These are phyloP conservation scores for Spergularia marina DNA, from an alignment of 148 eudicot species.

Conservation along the genomic window DNA sequence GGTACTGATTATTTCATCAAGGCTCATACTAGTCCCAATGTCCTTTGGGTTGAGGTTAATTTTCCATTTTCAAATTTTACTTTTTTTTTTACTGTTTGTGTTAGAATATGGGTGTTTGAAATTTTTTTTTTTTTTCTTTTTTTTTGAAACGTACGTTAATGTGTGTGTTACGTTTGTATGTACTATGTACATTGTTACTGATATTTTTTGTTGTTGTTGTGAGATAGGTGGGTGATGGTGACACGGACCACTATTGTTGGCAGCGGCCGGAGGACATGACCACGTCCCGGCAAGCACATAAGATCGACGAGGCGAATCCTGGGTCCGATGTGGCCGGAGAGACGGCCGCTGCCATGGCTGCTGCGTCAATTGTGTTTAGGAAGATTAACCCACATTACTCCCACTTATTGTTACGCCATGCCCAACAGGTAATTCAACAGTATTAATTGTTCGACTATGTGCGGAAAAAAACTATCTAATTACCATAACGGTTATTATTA, in stretches of 20 bases:
- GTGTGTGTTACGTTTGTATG: neutral
- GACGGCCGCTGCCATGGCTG: constrained; percentile 71
- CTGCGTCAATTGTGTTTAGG: constrained; percentile 55
- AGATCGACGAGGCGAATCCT: constrained; percentile 48
- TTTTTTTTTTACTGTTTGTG: neutral
- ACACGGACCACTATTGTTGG: constrained; percentile 59
- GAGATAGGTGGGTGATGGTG: constrained; percentile 58
- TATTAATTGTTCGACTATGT: too few relatives aligned
- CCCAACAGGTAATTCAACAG: constrained; percentile 39
- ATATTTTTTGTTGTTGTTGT: neutral
- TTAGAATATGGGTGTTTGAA: neutral
- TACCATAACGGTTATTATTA: too few relatives aligned
- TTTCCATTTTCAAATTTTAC: neutral
- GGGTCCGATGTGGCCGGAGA: constrained; percentile 66
- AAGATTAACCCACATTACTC: constrained; percentile 50
- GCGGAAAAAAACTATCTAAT: too few relatives aligned
- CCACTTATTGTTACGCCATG: constrained; percentile 47
- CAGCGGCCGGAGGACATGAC: constrained; percentile 67
- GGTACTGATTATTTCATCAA: constrained; percentile 60
- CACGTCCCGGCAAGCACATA: constrained; percentile 53
- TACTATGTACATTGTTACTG: neutral
- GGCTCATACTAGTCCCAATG: constrained; percentile 49
- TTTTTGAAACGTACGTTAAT: neutral
- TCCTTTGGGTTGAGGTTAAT: constrained; percentile 46
- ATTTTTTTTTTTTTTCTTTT: neutral